Evolutionary conservation across 768 basidiomycete genomes (phyloP).

Genomic region (Tylopilus rubrobrunneus): DNA sequence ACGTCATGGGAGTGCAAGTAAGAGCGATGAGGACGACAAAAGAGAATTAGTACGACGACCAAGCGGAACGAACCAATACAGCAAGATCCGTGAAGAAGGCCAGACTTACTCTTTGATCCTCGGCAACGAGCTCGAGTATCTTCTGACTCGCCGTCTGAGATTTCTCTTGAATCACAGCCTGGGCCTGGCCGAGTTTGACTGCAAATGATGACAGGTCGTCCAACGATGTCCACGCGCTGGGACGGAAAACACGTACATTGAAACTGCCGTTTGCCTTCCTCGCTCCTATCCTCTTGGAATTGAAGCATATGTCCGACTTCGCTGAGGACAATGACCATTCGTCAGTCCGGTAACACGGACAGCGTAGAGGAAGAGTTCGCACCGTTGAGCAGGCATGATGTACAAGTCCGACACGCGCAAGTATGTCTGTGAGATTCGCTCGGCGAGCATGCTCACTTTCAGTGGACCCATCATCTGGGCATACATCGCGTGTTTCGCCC

Average conservation of each 20-base stretch:
- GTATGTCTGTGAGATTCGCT: slow-evolving; percentile 17
- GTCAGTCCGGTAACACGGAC: too few relatives aligned
- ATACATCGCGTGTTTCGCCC: slow-evolving; percentile 18
- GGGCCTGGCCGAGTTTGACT: slow-evolving; percentile 12
- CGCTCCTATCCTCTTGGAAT: slow-evolving; percentile 7
- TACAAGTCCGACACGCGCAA: slow-evolving; percentile 18
- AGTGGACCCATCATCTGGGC: slow-evolving; percentile 22
- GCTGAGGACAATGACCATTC: neutral
- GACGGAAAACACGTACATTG: neutral
- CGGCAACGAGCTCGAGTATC: slow-evolving; percentile 14
- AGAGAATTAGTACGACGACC: neutral
- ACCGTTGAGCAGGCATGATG: slow-evolving; percentile 23
- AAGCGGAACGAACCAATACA: neutral
- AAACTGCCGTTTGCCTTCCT: too few relatives aligned
- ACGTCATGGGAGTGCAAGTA: too few relatives aligned
- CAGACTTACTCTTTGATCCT: slow-evolving; percentile 10
- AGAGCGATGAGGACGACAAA: neutral
- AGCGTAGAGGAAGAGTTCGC: too few relatives aligned
- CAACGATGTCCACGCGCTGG: neutral
- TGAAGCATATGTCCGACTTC: slow-evolving; percentile 17
- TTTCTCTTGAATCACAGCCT: slow-evolving; percentile 16
- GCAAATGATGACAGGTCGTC: neutral
- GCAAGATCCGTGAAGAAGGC: neutral
- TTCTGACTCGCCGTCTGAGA: slow-evolving; percentile 11
- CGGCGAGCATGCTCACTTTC: slow-evolving; percentile 22